These are phyloP conservation scores for Tetrahymena elliotti DNA, from an alignment of 73 alveolate genomes.

Conservation along the genomic window DNA sequence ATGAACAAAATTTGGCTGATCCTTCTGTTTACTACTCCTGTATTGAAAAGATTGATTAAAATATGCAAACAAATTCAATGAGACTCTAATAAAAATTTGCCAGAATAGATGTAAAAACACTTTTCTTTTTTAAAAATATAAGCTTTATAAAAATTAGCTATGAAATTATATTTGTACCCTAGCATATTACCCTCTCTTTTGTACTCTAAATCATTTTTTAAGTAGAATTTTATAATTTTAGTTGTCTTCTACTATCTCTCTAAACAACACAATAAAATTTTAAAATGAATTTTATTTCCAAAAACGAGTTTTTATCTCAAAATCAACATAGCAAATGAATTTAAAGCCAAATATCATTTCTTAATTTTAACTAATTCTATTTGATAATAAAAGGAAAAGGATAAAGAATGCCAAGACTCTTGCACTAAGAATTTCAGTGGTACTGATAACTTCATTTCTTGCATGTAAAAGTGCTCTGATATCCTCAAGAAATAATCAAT, in stretches of 20 bases:
- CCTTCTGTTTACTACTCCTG: neutral
- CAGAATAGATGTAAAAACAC: neutral
- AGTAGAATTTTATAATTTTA: neutral
- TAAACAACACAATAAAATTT: too few species aligned
- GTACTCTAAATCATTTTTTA: neutral
- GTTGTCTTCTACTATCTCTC: neutral
- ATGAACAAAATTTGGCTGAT: neutral
- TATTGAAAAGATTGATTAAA: neutral
- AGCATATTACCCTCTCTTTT: neutral
- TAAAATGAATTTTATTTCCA: too few species aligned
- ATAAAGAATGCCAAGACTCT: neutral
- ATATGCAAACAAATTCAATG: neutral
- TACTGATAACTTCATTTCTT: neutral
- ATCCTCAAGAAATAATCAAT: neutral
- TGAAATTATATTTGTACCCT: neutral
- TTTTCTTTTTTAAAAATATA: neutral
- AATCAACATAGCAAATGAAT: too few species aligned
- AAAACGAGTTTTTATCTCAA: neutral
- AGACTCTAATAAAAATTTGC: neutral
- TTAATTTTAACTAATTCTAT: neutral
- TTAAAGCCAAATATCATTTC: neutral
- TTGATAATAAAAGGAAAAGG: neutral
- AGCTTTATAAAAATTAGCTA: neutral
- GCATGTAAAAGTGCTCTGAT: neutral
- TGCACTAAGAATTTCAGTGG: neutral